phyloP scores from a whole-genome alignment of 1,284 basidiomycete species.

The Tilletia setariae region DNA sequence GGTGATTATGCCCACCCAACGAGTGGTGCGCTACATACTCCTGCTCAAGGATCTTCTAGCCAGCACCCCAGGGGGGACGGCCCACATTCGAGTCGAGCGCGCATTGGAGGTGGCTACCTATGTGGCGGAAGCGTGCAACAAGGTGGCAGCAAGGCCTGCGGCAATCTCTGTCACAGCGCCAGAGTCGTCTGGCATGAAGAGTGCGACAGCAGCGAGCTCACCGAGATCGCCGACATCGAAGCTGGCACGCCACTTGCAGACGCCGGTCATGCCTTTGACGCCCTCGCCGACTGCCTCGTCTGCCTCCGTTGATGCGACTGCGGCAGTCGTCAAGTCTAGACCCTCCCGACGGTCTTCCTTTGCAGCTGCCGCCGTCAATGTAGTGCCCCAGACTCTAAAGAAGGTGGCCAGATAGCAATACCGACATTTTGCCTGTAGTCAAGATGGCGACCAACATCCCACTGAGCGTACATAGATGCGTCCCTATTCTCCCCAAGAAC shows the following conservation, averaged over 20 bases:
- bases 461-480: too few relatives aligned
- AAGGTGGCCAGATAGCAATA: slow-evolving; percentile 1
- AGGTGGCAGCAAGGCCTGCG: slow-evolving; percentile 20
- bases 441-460: too few relatives aligned
- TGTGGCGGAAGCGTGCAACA: slow-evolving; percentile 31
- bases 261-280: background rate
- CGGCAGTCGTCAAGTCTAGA: background rate
- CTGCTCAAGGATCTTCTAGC: slow-evolving; percentile 42
- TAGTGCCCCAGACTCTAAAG: background rate
- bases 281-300: background rate
- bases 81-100: slow-evolving; percentile 33
- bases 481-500: too few relatives aligned
- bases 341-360: background rate
- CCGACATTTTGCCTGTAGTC: too few relatives aligned
- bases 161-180: background rate
- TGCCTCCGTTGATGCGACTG: background rate
- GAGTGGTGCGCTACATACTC: slow-evolving; percentile 42
- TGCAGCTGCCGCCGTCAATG: background rate
- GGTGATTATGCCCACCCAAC: slow-evolving; percentile 51
- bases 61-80: slow-evolving; percentile 40
- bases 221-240: background rate
- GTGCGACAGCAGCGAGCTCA: background rate
- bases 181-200: background rate
- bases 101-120: slow-evolving; percentile 28
- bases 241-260: background rate